Evolutionary conservation across 768 basidiomycete genomes (phyloP), one percentile per base, ranked within the genome.

Genomic region (Dentipellis sp.): DNA sequence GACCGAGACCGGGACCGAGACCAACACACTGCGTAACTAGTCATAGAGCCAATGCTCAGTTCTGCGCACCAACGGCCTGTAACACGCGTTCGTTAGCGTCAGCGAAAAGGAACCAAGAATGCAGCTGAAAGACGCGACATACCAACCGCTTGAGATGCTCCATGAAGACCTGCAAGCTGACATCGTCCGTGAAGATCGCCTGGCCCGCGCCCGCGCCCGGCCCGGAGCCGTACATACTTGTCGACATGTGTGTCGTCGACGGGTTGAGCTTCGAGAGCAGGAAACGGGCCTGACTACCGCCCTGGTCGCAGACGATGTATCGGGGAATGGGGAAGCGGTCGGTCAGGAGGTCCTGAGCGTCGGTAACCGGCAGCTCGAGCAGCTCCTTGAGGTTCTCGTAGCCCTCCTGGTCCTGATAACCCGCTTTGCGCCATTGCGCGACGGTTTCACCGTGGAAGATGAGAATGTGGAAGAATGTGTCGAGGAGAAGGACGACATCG

Each of bases 391-490:
- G 90, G 72, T 99, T 98, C 71, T 98, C 97, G 65, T 98, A 97
- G 37, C 93, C 94, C 68, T 97, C 94, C 72, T 97, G 95, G 0
- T 99, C 94, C 66, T 98, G 97, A 66, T 98, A 99, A 0, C 94
- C 94, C 10, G 91, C 90, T 71, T 98, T 98, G 52, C 95, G 82
- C 97, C 97, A 99, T 68, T 94, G 88, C 0, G 97, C 94, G 50
- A 99, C 80, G 19, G 92, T 91, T 69, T 95, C 92, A 19, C 97
- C 97, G 67, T 99, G 97, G 87, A 97, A 98, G 70, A 99, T 98
- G 64, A 98, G 86, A 63, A 98, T 97, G 68, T 99, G 95, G 92
- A 99, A 98, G 81, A 95, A 99, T 2, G 95, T 98, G 66, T 99
- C 97, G 54, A 99, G 86, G 10, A 99, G 81, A 34, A 99, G 84